Evolutionary conservation across 306 rosid species (phyloP).

Genomic region (Luffa acutangula): DNA sequence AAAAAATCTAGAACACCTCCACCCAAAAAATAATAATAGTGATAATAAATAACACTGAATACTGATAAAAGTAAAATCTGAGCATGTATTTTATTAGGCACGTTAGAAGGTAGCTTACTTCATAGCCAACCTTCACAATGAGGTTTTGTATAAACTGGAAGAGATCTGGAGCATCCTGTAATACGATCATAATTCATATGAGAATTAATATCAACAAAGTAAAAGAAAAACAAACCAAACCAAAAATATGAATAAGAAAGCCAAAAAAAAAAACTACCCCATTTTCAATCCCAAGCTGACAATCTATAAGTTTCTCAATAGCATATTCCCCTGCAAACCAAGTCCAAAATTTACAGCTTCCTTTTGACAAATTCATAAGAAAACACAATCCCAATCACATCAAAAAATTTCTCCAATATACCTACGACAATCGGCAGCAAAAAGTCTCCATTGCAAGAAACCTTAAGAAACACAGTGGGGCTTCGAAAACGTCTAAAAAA

Average conservation of each 20-base stretch:
- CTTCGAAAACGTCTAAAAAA: slow-evolving; percentile 62
- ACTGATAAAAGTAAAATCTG: neutral
- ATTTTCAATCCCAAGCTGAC: slow-evolving; percentile 38
- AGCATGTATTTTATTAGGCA: slow-evolving; percentile 8
- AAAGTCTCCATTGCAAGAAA: slow-evolving; percentile 85
- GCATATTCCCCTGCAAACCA: slow-evolving; percentile 61
- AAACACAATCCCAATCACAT: neutral
- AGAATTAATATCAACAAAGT: neutral
- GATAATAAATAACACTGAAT: neutral
- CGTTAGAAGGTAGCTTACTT: slow-evolving; percentile 42
- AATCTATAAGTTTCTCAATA: slow-evolving; percentile 56
- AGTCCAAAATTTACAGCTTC: slow-evolving; percentile 4
- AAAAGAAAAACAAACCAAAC: neutral
- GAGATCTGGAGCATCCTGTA: slow-evolving; percentile 71
- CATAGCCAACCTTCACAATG: slow-evolving; percentile 64
- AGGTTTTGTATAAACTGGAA: slow-evolving; percentile 52
- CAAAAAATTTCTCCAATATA: slow-evolving; percentile 23
- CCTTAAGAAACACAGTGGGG: slow-evolving; percentile 89
- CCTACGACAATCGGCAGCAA: slow-evolving; percentile 92
- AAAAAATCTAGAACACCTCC: neutral
- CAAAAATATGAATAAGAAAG: neutral
- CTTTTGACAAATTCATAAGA: neutral
- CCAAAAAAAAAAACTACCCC: slow-evolving; percentile 36
- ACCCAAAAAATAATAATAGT: neutral
- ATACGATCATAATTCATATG: slow-evolving; percentile 9